Evolutionary conservation across 176 grass and related monocot species (phyloP).

Genomic region (Cymbopogon citratus): DNA sequence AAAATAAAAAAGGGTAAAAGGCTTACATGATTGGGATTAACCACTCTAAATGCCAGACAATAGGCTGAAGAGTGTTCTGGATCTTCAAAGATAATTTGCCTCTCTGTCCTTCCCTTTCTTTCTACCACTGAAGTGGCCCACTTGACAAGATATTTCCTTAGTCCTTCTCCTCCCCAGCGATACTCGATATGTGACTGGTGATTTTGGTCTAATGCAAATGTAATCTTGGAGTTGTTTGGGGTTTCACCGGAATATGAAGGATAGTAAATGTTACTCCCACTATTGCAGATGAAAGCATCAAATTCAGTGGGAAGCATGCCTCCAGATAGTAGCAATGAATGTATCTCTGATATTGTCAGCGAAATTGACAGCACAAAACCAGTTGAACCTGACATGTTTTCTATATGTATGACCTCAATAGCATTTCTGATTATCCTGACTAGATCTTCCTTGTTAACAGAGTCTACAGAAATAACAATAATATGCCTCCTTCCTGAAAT

Average conservation of each 20-base stretch:
- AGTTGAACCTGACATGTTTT: constrained; percentile 37
- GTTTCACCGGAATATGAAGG: constrained; percentile 54
- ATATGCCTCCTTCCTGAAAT: constrained; percentile 43
- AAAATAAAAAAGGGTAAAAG: constrained; percentile 33
- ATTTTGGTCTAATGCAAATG: constrained; percentile 70
- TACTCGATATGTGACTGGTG: constrained; percentile 92
- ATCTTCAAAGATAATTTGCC: constrained; percentile 80
- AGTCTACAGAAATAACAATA: constrained; percentile 67
- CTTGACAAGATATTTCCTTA: constrained; percentile 86
- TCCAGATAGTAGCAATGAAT: constrained; percentile 50
- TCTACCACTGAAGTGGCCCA: constrained; percentile 64
- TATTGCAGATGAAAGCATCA: constrained; percentile 90
- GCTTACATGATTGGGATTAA: constrained; percentile 74
- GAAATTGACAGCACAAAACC: constrained; percentile 64
- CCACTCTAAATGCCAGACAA: constrained; percentile 82
- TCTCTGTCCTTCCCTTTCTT: constrained; percentile 59
- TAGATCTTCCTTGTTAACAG: constrained; percentile 56
- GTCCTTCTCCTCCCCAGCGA: constrained; percentile 89
- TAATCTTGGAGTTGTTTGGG: constrained; percentile 44
- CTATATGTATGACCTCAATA: constrained; percentile 42
- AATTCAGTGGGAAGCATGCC: constrained; percentile 75
- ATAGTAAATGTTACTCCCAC: constrained; percentile 92
- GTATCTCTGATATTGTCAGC: constrained; percentile 62
- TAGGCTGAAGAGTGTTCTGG: constrained; percentile 62
- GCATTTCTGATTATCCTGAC: constrained; percentile 48